Evolutionary conservation across 192 early-diverging fungal species (phyloP).

Genomic region (Linnemannia exigua): DNA sequence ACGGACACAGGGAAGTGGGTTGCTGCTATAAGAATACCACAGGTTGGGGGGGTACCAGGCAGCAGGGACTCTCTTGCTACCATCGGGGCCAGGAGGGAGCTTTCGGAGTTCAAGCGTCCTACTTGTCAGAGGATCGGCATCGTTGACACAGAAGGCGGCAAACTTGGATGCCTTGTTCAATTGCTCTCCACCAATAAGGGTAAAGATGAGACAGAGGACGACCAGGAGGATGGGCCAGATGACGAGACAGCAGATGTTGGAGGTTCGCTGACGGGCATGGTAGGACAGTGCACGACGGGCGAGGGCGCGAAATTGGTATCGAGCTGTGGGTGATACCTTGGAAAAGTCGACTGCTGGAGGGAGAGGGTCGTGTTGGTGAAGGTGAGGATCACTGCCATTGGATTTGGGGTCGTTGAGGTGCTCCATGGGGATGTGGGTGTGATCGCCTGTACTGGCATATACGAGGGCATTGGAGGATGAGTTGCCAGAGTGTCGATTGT

Average conservation of each 20-base stretch:
- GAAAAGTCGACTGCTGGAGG: constrained; percentile 43
- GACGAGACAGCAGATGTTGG: constrained; percentile 28
- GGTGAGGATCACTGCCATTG: not conserved
- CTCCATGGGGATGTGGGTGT: constrained; percentile 40
- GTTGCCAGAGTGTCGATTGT: constrained; percentile 14
- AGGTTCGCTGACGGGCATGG: constrained; percentile 35
- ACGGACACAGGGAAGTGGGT: constrained; percentile 21
- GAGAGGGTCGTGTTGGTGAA: constrained; percentile 23
- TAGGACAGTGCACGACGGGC: constrained; percentile 41
- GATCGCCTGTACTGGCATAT: not conserved
- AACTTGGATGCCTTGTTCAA: not conserved
- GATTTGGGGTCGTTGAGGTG: not conserved
- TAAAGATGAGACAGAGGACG: constrained; percentile 12
- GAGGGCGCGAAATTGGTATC: constrained; percentile 40
- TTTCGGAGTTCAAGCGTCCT: not conserved
- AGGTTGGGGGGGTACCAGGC: constrained; percentile 21
- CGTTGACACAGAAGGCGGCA: constrained; percentile 29
- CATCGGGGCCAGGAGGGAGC: not conserved
- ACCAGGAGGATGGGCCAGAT: constrained; percentile 38
- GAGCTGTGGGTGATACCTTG: constrained; percentile 13
- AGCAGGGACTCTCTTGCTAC: not conserved
- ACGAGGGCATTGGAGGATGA: constrained; percentile 31
- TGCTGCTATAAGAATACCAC: not conserved
- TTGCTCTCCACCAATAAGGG: not conserved
- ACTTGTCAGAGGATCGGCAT: constrained; percentile 10